Percentiles rank a stretch among this genome's conserved stretches.
Conservation (phyloP, 805 yeast species). For the Myxozyma nipponensis region DNA sequence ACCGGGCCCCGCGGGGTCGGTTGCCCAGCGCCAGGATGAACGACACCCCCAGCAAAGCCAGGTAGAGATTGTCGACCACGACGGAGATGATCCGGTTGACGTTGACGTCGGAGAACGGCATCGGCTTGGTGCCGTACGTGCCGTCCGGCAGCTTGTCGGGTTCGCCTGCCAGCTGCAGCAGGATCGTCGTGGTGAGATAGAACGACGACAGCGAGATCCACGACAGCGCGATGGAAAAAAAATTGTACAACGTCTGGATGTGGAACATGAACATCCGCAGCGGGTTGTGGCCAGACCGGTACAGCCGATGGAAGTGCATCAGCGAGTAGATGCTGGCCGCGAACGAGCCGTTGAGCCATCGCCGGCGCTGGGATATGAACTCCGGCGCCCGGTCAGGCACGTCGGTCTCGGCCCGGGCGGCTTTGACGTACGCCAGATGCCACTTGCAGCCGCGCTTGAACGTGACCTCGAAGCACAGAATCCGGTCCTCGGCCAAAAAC, state of each 20-base stretch:
- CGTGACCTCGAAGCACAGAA: constrained; percentile 60
- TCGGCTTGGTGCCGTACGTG: constrained; percentile 35
- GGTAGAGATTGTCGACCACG: constrained; percentile 52
- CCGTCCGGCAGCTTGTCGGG: constrained; percentile 41
- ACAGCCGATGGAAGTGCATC: constrained; percentile 53
- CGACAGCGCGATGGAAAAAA: constrained; percentile 51
- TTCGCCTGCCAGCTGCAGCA: constrained; percentile 47
- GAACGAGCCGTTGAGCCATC: constrained; percentile 69
- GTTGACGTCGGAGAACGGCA: constrained; percentile 18
- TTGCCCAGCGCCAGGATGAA: constrained; percentile 63
- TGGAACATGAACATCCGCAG: constrained; percentile 51
- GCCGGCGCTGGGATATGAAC: constrained; percentile 59
- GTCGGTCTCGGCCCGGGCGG: constrained; percentile 64
- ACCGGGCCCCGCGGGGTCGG: constrained; percentile 58
- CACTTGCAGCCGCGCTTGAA: constrained; percentile 56
- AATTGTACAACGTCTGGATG: constrained; percentile 54
- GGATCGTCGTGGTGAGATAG: constrained; percentile 58
- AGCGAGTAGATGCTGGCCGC: constrained; percentile 59
- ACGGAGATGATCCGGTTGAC: constrained; percentile 18
- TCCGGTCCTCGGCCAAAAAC: constrained; percentile 69
- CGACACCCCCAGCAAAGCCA: constrained; percentile 55
- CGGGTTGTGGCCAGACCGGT: constrained; percentile 52
- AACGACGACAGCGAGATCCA: constrained; percentile 66
- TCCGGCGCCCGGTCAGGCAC: constrained; percentile 62
- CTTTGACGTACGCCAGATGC: constrained; percentile 60